Evolutionary conservation across 2,329 filamentous ascomycete genomes (phyloP).

Genomic region (Trichoderma semiorbis): DNA sequence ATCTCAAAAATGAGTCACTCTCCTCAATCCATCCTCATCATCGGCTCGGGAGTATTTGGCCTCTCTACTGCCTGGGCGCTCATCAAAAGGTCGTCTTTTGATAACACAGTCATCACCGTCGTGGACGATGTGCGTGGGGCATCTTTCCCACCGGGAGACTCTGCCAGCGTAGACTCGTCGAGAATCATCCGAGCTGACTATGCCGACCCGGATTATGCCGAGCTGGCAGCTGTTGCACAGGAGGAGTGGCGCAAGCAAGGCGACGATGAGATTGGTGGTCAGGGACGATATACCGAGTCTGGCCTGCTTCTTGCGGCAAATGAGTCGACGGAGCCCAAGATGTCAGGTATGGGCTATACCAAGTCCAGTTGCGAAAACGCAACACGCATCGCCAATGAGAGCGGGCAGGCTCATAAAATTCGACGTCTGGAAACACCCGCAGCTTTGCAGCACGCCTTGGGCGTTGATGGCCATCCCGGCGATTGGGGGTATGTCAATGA

Average conservation of each 20-base stretch:
- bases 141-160: slow-evolving; percentile 59
- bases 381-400: slow-evolving; percentile 41
- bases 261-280: slow-evolving; percentile 53
- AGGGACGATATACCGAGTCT: slow-evolving; percentile 66
- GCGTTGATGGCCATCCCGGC: slow-evolving; percentile 52
- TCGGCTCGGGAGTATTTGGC: slow-evolving; percentile 66
- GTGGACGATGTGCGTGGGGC: slow-evolving; percentile 50
- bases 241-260: slow-evolving; percentile 62
- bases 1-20: slow-evolving; percentile 28
- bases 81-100: slow-evolving; percentile 55
- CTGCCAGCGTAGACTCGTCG: slow-evolving; percentile 60
- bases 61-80: slow-evolving; percentile 64
- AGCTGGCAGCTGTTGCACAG: slow-evolving; percentile 69
- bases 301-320: slow-evolving; percentile 65
- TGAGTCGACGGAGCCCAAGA: slow-evolving; percentile 33
- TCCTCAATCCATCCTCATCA: slow-evolving; percentile 58
- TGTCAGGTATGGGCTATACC: slow-evolving; percentile 56
- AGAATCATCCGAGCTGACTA: slow-evolving; percentile 74
- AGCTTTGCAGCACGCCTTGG: slow-evolving; percentile 44
- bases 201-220: slow-evolving; percentile 71
- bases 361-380: slow-evolving; percentile 61
- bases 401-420: slow-evolving; percentile 39
- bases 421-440: slow-evolving; percentile 43
- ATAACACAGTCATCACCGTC: slow-evolving; percentile 53
- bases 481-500: slow-evolving; percentile 71